A percentile compares a stretch with the other conserved stretches of the same genome.
These are phyloP conservation scores for Botrytis cinerea DNA, from an alignment of 2,329 filamentous ascomycete species.

Conservation along the genomic window DNA sequence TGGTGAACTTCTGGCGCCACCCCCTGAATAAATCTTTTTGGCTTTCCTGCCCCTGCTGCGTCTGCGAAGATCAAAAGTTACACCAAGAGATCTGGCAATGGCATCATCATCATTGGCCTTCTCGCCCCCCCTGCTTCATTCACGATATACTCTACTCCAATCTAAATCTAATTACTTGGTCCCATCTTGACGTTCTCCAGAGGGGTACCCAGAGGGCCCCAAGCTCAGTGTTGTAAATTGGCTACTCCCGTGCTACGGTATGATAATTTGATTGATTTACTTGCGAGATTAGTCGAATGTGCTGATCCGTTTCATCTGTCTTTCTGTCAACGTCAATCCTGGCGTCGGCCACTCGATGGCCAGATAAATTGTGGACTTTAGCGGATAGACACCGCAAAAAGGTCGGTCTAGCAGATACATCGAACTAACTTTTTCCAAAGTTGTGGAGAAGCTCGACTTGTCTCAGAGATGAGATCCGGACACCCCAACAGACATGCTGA, in stretches of 20 bases:
- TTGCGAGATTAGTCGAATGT: slow-evolving; percentile 12
- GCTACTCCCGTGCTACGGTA: not conserved
- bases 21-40: slow-evolving; percentile 11
- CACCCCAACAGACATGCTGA: not conserved
- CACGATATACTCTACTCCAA: not conserved
- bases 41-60: not conserved
- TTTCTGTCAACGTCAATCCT: slow-evolving; percentile 6
- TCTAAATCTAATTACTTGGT: slow-evolving; percentile 13
- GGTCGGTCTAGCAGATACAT: slow-evolving; percentile 5
- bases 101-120: not conserved
- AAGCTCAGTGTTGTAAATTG: slow-evolving; percentile 1
- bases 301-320: slow-evolving; percentile 24
- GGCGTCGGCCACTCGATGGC: not conserved
- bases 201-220: not conserved
- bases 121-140: not conserved
- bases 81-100: not conserved
- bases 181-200: slow-evolving; percentile 10
- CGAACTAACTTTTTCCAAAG: not conserved
- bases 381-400: slow-evolving; percentile 12
- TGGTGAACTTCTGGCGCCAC: slow-evolving; percentile 8
- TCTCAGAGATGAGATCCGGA: slow-evolving; percentile 18
- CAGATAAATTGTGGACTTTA: slow-evolving; percentile 19
- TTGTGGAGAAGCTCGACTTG: slow-evolving; percentile 4
- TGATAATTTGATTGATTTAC: slow-evolving; percentile 11
- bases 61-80: slow-evolving; percentile 4